Evolutionary conservation across 495 filamentous ascomycete genomes (phyloP).

Genomic region (Lasiosphaeris hirsuta): DNA sequence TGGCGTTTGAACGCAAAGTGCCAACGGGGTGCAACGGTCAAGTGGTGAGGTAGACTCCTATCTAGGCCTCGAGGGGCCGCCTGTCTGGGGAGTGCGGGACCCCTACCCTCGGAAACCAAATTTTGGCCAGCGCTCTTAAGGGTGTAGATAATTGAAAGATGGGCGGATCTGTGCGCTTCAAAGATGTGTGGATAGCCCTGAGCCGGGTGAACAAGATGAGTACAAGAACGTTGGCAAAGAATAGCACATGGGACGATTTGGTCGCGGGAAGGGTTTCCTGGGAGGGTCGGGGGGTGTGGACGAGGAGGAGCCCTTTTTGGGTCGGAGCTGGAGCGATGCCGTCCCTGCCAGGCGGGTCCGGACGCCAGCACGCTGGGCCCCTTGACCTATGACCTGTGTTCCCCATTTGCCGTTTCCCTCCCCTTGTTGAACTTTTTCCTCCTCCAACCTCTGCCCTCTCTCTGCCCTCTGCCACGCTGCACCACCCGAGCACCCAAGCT

Average conservation of each 20-base stretch:
- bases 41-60: constrained; percentile 12
- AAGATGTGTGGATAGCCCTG: constrained; percentile 20
- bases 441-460: constrained; percentile 17
- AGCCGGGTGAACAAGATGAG: constrained; percentile 27
- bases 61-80: constrained; percentile 18
- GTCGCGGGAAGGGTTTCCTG: constrained; percentile 17
- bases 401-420: constrained; percentile 30
- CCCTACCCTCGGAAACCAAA: constrained; percentile 32
- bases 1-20: too few relatives aligned
- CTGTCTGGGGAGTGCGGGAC: constrained; percentile 21
- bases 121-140: constrained; percentile 5
- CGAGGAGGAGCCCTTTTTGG: constrained; percentile 29
- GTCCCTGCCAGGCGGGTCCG: constrained; percentile 32
- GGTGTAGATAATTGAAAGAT: constrained; percentile 25
- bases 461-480: background rate
- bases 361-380: constrained; percentile 22
- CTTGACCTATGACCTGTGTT: constrained; percentile 13
- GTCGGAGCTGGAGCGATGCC: constrained; percentile 25
- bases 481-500: background rate
- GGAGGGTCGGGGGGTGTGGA: constrained; percentile 28
- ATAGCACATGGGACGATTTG: constrained; percentile 7
- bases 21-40: background rate
- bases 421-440: constrained; percentile 36
- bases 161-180: constrained; percentile 17
- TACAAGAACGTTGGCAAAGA: constrained; percentile 30